Evolutionary conservation across 2,329 filamentous ascomycete genomes (phyloP).

Genomic region (Xylariaceae sp.): DNA sequence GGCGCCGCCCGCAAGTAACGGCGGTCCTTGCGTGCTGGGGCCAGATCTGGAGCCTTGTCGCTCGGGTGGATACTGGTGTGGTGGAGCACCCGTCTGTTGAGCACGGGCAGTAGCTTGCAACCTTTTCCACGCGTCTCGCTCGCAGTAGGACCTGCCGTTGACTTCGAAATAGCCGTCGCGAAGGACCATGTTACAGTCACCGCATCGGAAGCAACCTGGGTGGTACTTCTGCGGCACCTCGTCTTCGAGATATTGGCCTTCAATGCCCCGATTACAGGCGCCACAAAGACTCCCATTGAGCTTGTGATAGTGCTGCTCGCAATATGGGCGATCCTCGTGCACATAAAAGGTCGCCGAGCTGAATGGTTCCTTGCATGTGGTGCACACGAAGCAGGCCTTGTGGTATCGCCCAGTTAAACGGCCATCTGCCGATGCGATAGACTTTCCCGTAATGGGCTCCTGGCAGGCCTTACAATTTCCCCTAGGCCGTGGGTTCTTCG

Average conservation of each 20-base stretch:
- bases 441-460: slow-evolving; percentile 77
- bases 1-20: slow-evolving; percentile 16
- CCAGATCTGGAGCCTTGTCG: slow-evolving; percentile 7
- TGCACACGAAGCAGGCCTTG: slow-evolving; percentile 90
- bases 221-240: slow-evolving; percentile 76
- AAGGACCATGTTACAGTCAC: slow-evolving; percentile 67
- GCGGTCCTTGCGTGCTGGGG: slow-evolving; percentile 12
- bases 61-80: slow-evolving; percentile 5
- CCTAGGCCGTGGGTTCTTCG: slow-evolving; percentile 44
- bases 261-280: slow-evolving; percentile 77
- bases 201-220: slow-evolving; percentile 77
- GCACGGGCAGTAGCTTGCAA: slow-evolving; percentile 38
- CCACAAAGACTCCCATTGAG: slow-evolving; percentile 83
- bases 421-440: slow-evolving; percentile 87
- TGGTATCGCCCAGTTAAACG: slow-evolving; percentile 90
- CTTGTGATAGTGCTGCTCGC: slow-evolving; percentile 86
- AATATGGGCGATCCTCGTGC: slow-evolving; percentile 79
- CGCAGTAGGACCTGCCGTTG: slow-evolving; percentile 73
- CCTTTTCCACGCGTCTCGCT: slow-evolving; percentile 69
- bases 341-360: slow-evolving; percentile 90
- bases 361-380: slow-evolving; percentile 75
- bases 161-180: slow-evolving; percentile 90
- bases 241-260: slow-evolving; percentile 89
- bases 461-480: slow-evolving; percentile 81
- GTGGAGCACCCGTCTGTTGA: slow-evolving; percentile 22